Evolutionary conservation across 129 eudicot species (phyloP).

Genomic region (Ambrosia artemisiifolia): DNA sequence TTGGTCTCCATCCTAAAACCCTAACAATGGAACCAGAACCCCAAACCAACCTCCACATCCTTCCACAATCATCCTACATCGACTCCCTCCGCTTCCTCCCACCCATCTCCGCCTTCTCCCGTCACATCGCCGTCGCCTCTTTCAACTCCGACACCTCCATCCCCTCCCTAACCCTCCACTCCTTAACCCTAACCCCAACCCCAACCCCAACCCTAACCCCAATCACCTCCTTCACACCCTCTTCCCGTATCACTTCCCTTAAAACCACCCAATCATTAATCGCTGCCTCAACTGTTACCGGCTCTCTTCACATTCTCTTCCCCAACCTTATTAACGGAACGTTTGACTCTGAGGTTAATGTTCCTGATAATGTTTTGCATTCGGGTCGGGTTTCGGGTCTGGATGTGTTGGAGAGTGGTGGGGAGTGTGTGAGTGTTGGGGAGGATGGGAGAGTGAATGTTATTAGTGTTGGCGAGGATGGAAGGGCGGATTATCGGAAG

Average conservation of each 20-base stretch:
- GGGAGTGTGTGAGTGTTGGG: conserved; percentile 71
- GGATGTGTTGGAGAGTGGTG: conserved; percentile 62
- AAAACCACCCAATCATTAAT: conserved; percentile 49
- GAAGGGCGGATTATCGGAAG: conserved; percentile 32
- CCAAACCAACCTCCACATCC: conserved; percentile 53
- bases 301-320: conserved; percentile 55
- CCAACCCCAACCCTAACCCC: conserved; percentile 35
- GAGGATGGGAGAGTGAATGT: conserved; percentile 89
- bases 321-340: conserved; percentile 37
- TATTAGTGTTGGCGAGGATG: conserved; percentile 44
- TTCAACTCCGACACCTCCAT: conserved; percentile 56
- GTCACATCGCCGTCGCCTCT: conserved; percentile 53
- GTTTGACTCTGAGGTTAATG: conserved; percentile 39
- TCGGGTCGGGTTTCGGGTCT: conserved; percentile 48
- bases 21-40: conserved; percentile 42
- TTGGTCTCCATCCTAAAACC: conserved; percentile 33
- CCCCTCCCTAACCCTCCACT: conserved; percentile 44
- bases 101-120: conserved; percentile 56
- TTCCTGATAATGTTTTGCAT: conserved; percentile 55
- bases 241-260: conserved; percentile 61
- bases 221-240: conserved; percentile 36
- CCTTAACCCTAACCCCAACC: conserved; percentile 29
- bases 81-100: conserved; percentile 88
- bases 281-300: conserved; percentile 67
- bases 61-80: conserved; percentile 70